phyloP scores from a whole-genome alignment of 2,329 filamentous ascomycete species.

The Teratosphaeriaceae sp. region DNA sequence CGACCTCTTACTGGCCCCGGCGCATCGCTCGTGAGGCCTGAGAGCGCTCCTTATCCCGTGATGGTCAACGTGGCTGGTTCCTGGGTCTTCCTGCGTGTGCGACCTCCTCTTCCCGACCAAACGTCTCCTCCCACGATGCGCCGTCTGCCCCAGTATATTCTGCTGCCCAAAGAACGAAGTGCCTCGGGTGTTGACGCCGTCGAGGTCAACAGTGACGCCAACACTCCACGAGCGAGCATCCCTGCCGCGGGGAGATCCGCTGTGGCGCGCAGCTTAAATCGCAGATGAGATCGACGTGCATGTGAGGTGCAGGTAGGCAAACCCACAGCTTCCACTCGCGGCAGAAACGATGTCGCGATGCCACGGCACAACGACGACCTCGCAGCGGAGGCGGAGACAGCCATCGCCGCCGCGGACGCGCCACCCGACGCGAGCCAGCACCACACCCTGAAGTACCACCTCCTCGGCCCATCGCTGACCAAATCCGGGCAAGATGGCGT shows the following conservation, averaged over 20 bases:
- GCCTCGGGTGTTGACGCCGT: too few species aligned
- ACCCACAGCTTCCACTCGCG: too few species aligned
- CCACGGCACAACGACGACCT: constrained; percentile 18
- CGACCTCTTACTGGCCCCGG: not conserved
- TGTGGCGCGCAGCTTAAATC: too few species aligned
- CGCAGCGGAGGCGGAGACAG: constrained; percentile 15
- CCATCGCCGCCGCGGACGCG: constrained; percentile 9
- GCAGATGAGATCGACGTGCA: too few species aligned
- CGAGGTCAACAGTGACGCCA: not conserved
- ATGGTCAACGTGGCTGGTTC: not conserved
- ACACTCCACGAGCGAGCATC: too few species aligned
- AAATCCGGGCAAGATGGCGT: constrained; percentile 91
- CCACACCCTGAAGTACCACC: constrained; percentile 75
- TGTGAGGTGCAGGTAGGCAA: too few species aligned
- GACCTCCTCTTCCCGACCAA: not conserved
- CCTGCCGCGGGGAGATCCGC: too few species aligned
- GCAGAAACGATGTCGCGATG: constrained; percentile 5
- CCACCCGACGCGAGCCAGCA: constrained; percentile 33
- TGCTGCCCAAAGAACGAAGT: too few species aligned
- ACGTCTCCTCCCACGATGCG: not conserved
- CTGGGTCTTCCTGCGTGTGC: not conserved
- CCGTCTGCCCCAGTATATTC: not conserved
- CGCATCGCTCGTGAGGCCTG: not conserved
- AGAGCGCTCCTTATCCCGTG: not conserved
- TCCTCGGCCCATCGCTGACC: constrained; percentile 83